phyloP scores from a whole-genome alignment of 2,329 filamentous ascomycete genomes.

The Ophiocordyceps unilateralis region DNA sequence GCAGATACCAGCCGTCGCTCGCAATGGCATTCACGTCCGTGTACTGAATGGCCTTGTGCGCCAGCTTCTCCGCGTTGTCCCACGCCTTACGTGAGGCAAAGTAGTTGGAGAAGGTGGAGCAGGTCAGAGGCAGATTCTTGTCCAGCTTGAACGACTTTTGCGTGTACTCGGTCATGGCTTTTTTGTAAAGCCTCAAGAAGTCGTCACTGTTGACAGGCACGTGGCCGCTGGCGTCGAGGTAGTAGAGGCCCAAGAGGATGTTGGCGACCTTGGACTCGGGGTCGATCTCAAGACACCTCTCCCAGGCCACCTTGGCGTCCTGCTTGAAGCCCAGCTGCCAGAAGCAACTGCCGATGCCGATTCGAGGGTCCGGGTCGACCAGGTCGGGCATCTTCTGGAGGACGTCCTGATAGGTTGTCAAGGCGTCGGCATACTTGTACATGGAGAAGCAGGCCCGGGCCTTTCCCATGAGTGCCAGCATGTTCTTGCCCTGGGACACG shows the following conservation, averaged over 20 bases:
- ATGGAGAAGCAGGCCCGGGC: conserved; percentile 75
- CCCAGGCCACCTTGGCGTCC: conserved; percentile 81
- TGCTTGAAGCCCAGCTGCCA: conserved; percentile 95
- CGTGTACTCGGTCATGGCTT: conserved; percentile 86
- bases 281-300: conserved; percentile 64
- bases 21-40: conserved; percentile 94
- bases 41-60: conserved; percentile 83
- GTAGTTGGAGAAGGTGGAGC: conserved; percentile 77
- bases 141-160: conserved; percentile 89
- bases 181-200: conserved; percentile 75
- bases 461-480: conserved; percentile 83
- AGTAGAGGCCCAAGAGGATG: conserved; percentile 76
- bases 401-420: conserved; percentile 75
- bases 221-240: conserved; percentile 71
- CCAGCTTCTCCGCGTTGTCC: conserved; percentile 66
- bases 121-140: conserved; percentile 78
- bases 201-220: conserved; percentile 69
- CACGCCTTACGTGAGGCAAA: conserved; percentile 73
- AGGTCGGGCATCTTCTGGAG: conserved; percentile 73
- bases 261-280: conserved; percentile 79
- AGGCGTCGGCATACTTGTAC: conserved; percentile 67
- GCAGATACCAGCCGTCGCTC: conserved; percentile 92
- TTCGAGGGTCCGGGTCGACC: conserved; percentile 82
- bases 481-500: conserved; percentile 69
- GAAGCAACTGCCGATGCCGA: conserved; percentile 91